Conservation (phyloP, 306 rosid genomes). For the Cucurbita pepo region DNA sequence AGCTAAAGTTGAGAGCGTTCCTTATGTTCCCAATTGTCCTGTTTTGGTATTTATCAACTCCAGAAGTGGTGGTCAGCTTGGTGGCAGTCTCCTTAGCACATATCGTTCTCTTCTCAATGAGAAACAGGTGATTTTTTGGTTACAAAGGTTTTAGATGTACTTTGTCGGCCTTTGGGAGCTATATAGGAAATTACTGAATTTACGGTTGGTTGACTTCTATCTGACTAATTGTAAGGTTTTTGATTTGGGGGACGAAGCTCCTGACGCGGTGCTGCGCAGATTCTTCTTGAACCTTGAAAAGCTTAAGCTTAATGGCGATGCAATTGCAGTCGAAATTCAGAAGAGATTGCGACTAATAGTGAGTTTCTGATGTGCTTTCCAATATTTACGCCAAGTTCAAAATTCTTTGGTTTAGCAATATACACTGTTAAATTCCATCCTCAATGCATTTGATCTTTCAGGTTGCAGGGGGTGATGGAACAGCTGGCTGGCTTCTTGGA, state of each 20-base stretch:
- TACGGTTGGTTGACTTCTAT: constrained; percentile 10
- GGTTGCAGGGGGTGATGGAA: constrained; percentile 99
- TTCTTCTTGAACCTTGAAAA: constrained; percentile 49
- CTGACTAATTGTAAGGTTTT: constrained; percentile 39
- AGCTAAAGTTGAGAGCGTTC: constrained; percentile 12
- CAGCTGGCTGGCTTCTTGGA: constrained; percentile 99
- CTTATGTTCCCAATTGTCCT: constrained; percentile 39
- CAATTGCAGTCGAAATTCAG: constrained; percentile 28
- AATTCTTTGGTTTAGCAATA: not conserved
- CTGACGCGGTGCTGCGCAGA: constrained; percentile 50
- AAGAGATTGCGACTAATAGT: constrained; percentile 61
- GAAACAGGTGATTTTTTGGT: constrained; percentile 33
- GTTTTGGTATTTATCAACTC: constrained; percentile 72
- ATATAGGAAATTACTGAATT: not conserved
- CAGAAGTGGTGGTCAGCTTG: constrained; percentile 98
- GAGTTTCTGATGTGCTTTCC: constrained; percentile 20
- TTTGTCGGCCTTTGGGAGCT: not conserved
- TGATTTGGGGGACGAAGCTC: constrained; percentile 76
- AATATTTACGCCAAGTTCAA: not conserved
- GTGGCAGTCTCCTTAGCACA: constrained; percentile 56
- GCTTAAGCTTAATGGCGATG: constrained; percentile 42
- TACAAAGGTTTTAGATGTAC: not conserved
- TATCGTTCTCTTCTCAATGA: constrained; percentile 42
- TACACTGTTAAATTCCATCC: constrained; percentile 2
- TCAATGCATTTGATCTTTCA: constrained; percentile 10